These are phyloP conservation scores for Nothophoma quercina DNA, from an alignment of 2,329 filamentous ascomycete genomes.

Conservation along the genomic window DNA sequence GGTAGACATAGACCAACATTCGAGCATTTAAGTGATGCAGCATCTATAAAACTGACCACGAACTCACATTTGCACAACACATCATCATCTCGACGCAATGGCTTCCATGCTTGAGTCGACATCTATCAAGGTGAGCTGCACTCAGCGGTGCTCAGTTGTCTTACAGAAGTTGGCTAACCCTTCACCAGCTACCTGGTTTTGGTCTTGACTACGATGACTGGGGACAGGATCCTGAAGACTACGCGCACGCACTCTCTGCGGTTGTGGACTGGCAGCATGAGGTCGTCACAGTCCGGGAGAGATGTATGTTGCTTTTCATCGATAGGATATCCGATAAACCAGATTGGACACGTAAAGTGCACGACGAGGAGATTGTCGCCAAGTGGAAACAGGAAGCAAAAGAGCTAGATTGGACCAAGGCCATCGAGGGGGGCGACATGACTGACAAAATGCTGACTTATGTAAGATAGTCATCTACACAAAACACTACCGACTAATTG, in stretches of 20 bases:
- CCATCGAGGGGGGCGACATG: slow-evolving; percentile 5
- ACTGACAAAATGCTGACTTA: slow-evolving; percentile 8
- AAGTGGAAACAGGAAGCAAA: slow-evolving; percentile 27
- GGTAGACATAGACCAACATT: background rate
- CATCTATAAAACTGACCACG: background rate
- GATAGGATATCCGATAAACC: slow-evolving; percentile 50
- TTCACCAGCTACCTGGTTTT: slow-evolving; percentile 10
- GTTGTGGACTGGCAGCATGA: slow-evolving; percentile 4
- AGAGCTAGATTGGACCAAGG: slow-evolving; percentile 10
- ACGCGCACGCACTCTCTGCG: slow-evolving; percentile 4
- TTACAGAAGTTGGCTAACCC: slow-evolving; percentile 38
- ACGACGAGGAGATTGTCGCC: slow-evolving; percentile 36
- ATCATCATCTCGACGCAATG: background rate
- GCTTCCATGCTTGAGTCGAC: background rate
- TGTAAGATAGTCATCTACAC: background rate
- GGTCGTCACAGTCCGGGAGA: slow-evolving; percentile 44
- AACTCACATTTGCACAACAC: background rate
- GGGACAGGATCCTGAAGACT: background rate
- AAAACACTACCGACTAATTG: background rate
- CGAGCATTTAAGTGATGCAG: background rate
- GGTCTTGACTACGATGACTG: slow-evolving; percentile 5
- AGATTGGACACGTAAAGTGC: slow-evolving; percentile 51
- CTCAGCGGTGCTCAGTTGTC: background rate
- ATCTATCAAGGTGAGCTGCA: background rate
- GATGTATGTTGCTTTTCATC: slow-evolving; percentile 49